Evolutionary conservation across 208 protist species (phyloP).

Genomic region (Leishmania major): DNA sequence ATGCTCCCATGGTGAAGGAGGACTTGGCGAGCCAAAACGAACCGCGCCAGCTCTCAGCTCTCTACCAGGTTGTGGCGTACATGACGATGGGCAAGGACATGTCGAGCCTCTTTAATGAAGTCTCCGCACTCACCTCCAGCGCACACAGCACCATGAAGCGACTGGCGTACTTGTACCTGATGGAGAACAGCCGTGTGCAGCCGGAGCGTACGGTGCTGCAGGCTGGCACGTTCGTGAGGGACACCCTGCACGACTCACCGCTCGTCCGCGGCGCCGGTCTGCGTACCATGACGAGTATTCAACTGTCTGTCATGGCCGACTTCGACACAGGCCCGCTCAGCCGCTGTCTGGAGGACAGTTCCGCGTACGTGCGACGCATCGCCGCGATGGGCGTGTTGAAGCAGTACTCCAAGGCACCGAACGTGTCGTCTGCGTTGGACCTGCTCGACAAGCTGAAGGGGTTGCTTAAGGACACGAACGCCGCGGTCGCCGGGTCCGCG

Average conservation of each 20-base stretch:
- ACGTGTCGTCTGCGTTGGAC: constrained; percentile 85
- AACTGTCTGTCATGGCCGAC: constrained; percentile 97
- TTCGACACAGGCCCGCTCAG: constrained; percentile 96
- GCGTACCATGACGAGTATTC: constrained; percentile 98
- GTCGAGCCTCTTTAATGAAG: constrained; percentile 91
- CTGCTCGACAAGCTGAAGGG: constrained; percentile 90
- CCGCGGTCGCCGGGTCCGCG: constrained; percentile 96
- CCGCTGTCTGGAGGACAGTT: constrained; percentile 92
- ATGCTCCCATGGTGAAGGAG: constrained; percentile 87
- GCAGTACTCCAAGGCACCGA: constrained; percentile 95
- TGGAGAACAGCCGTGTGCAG: constrained; percentile 97
- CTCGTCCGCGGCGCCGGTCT: constrained; percentile 98
- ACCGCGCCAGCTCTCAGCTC: constrained; percentile 91
- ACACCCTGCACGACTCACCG: constrained; percentile 95
- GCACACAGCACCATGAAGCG: constrained; percentile 98
- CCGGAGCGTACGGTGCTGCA: constrained; percentile 98
- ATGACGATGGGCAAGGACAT: constrained; percentile 99
- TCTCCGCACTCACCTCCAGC: constrained; percentile 96
- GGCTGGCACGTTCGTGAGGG: constrained; percentile 97
- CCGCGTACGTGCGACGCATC: constrained; percentile 99
- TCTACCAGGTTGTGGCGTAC: constrained; percentile 97
- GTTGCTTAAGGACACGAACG: constrained; percentile 96
- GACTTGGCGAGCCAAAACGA: constrained; percentile 89
- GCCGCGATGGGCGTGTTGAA: constrained; percentile 98
- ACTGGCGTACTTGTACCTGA: constrained; percentile 99